Evolutionary conservation across 306 rosid genomes (phyloP).

Genomic region (Fragaria nilgerrensis): DNA sequence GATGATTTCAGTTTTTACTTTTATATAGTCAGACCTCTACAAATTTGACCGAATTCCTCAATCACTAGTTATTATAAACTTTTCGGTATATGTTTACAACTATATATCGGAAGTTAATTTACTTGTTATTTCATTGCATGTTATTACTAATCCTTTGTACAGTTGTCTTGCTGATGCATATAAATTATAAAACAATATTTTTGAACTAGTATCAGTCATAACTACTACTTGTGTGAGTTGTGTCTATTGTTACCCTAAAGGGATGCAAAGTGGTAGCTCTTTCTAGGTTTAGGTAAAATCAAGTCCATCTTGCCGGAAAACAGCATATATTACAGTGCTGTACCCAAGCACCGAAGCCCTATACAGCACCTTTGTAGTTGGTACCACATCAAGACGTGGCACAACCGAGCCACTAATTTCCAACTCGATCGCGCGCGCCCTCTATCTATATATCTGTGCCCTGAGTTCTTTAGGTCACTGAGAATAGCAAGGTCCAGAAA

Average conservation of each 20-base stretch:
- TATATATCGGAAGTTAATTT: no score
- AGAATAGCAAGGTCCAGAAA: neutral
- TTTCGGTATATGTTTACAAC: no score
- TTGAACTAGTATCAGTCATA: neutral
- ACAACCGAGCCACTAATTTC: neutral
- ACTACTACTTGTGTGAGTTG: neutral
- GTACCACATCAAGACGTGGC: constrained; percentile 20
- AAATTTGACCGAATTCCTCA: no score
- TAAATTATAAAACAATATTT: neutral
- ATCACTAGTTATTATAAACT: no score
- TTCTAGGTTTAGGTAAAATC: neutral
- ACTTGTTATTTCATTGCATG: no score
- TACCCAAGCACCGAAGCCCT: neutral
- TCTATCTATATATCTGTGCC: neutral
- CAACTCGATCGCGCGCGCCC: neutral
- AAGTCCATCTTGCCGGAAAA: neutral
- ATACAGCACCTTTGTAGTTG: neutral
- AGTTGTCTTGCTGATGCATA: neutral
- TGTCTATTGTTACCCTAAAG: neutral
- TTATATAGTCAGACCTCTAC: no score
- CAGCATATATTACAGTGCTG: neutral
- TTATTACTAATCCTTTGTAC: no score
- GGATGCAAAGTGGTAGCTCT: neutral
- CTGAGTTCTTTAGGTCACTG: no score
- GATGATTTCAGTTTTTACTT: no score